phyloP scores from a whole-genome alignment of 495 filamentous ascomycete genomes.

The Tuber brumale region DNA sequence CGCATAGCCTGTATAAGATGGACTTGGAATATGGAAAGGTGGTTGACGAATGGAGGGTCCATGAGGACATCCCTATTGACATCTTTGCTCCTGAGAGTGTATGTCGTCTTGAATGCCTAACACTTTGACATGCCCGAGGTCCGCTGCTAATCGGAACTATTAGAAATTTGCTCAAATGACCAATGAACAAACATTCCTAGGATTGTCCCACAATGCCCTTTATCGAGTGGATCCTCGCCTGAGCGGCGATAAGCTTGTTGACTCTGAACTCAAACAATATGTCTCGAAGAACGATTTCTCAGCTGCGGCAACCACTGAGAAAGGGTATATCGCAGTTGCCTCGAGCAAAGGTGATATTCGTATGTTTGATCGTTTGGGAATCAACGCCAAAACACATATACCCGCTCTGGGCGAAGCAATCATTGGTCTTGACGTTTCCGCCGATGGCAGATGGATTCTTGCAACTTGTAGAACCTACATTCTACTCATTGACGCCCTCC shows the following conservation, averaged over 20 bases:
- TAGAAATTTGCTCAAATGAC: slow-evolving; percentile 98
- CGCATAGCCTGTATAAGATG: slow-evolving; percentile 94
- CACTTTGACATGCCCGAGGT: background rate
- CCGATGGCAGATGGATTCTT: slow-evolving; percentile 90
- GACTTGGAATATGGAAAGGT: slow-evolving; percentile 97
- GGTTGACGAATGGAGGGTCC: slow-evolving; percentile 99
- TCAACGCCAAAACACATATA: slow-evolving; percentile 95
- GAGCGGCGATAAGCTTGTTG: slow-evolving; percentile 84
- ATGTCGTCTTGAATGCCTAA: slow-evolving; percentile 32
- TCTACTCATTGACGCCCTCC: slow-evolving; percentile 81
- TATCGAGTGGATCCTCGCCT: slow-evolving; percentile 92
- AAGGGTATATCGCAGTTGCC: slow-evolving; percentile 92
- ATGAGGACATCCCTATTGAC: slow-evolving; percentile 88
- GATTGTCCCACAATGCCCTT: slow-evolving; percentile 81
- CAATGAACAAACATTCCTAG: slow-evolving; percentile 86
- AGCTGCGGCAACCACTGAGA: slow-evolving; percentile 83
- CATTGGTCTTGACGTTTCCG: slow-evolving; percentile 87
- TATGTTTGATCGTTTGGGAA: slow-evolving; percentile 89
- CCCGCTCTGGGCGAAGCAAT: slow-evolving; percentile 93
- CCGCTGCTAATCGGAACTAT: slow-evolving; percentile 8
- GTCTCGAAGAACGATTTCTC: slow-evolving; percentile 95
- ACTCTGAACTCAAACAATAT: slow-evolving; percentile 89
- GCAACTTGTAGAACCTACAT: slow-evolving; percentile 93
- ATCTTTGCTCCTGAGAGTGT: slow-evolving; percentile 85
- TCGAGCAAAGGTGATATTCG: slow-evolving; percentile 97